Conservation (phyloP, 179 eudicot species). For the Silene vulgaris region DNA sequence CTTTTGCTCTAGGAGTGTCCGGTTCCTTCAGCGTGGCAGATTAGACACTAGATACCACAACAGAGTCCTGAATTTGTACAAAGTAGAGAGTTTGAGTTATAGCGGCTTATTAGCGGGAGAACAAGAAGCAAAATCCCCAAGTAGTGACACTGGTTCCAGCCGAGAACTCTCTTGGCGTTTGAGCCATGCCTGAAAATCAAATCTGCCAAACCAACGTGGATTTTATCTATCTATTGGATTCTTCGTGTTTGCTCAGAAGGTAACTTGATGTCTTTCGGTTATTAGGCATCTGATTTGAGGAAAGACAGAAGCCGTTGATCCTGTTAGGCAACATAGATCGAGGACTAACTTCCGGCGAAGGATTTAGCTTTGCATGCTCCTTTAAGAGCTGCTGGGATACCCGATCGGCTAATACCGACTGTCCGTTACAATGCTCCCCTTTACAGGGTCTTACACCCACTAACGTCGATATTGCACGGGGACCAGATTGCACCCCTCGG, state of each 20-base stretch:
- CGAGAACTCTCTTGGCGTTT: not conserved
- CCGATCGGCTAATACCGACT: constrained; percentile 58
- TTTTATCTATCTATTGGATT: not conserved
- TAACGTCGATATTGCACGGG: constrained; percentile 40
- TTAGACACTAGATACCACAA: constrained; percentile 19
- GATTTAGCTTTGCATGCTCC: constrained; percentile 56
- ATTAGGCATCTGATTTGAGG: constrained; percentile 7
- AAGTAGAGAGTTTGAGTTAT: constrained; percentile 12
- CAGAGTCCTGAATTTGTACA: constrained; percentile 26
- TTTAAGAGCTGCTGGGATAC: constrained; percentile 70
- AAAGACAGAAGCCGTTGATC: constrained; percentile 25
- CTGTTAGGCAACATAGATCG: constrained; percentile 43
- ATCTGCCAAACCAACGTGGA: constrained; percentile 3
- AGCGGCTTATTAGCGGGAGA: constrained; percentile 16
- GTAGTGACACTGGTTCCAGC: constrained; percentile 11
- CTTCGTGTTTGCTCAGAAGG: constrained; percentile 8
- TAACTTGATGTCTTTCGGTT: not conserved
- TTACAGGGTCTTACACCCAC: constrained; percentile 35
- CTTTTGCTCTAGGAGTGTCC: constrained; percentile 20
- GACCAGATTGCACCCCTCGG: constrained; percentile 52
- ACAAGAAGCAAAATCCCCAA: constrained; percentile 26
- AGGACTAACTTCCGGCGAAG: constrained; percentile 48
- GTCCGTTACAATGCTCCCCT: constrained; percentile 47
- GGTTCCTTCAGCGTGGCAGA: constrained; percentile 20
- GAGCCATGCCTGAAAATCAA: not conserved